These are phyloP conservation scores for Perilla frutescens DNA, from an alignment of 257 asterid species.

Conservation along the genomic window DNA sequence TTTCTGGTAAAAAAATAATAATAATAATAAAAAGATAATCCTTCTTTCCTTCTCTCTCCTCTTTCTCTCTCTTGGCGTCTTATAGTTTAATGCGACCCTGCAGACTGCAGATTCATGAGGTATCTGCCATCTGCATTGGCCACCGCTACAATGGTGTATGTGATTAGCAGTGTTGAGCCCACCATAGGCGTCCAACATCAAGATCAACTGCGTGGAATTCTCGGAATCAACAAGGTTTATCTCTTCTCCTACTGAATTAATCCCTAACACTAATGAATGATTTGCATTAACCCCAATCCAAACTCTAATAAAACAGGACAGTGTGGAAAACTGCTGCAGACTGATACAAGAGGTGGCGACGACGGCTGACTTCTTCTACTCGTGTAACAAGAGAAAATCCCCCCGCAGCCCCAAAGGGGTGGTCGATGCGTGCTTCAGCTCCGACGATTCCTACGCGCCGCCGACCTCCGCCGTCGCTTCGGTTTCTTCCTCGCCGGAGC, in stretches of 20 bases:
- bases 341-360: slow-evolving; percentile 61
- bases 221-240: slow-evolving; percentile 71
- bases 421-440: slow-evolving; percentile 52
- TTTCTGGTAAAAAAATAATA: slow-evolving; percentile 48
- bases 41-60: neutral
- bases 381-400: slow-evolving; percentile 58
- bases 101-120: slow-evolving; percentile 73
- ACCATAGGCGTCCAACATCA: slow-evolving; percentile 55
- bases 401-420: slow-evolving; percentile 86
- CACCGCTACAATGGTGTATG: slow-evolving; percentile 77
- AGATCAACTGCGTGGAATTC: slow-evolving; percentile 61
- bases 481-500: slow-evolving; percentile 79
- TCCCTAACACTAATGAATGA: too few species aligned
- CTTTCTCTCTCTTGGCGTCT: slow-evolving; percentile 1
- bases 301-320: slow-evolving; percentile 50
- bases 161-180: slow-evolving; percentile 61
- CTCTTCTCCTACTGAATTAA: too few species aligned
- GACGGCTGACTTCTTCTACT: slow-evolving; percentile 37
- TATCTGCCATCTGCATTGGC: slow-evolving; percentile 83
- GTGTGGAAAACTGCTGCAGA: slow-evolving; percentile 67
- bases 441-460: slow-evolving; percentile 46
- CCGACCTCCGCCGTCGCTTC: slow-evolving; percentile 48
- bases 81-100: neutral
- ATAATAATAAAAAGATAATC: too few species aligned
- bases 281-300: too few species aligned